Percentiles rank a stretch among this genome's conserved stretches.
Evolutionary conservation across 768 basidiomycete species (phyloP).

Genomic region (Coprinopsis sp.): DNA sequence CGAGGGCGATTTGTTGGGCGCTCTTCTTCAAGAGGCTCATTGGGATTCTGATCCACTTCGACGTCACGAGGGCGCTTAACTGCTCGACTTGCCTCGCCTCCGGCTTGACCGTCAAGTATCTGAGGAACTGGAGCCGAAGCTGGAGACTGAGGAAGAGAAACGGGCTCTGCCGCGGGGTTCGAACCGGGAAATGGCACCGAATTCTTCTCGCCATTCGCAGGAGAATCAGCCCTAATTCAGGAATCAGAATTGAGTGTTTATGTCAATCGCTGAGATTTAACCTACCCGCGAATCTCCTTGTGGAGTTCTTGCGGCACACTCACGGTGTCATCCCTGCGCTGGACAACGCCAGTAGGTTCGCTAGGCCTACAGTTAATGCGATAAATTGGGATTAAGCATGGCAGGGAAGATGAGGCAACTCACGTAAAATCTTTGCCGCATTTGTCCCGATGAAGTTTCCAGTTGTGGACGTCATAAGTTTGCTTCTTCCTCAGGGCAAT

Average conservation of each 20-base stretch:
- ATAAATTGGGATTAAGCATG: neutral
- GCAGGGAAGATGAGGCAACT: slow-evolving; percentile 15
- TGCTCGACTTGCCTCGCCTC: slow-evolving; percentile 17
- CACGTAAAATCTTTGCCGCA: slow-evolving; percentile 42
- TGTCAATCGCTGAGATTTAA: no score
- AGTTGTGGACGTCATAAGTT: slow-evolving; percentile 44
- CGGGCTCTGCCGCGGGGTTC: no score
- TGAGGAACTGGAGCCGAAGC: slow-evolving; percentile 25
- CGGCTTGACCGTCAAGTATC: slow-evolving; percentile 34
- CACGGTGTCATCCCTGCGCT: slow-evolving; percentile 56
- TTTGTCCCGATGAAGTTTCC: slow-evolving; percentile 47
- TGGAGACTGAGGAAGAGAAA: slow-evolving; percentile 13
- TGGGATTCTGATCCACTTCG: no score
- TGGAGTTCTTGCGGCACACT: slow-evolving; percentile 68
- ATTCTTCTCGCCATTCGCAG: no score
- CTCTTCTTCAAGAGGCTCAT: slow-evolving; percentile 27
- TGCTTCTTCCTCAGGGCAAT: slow-evolving; percentile 42
- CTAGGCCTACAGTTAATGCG: slow-evolving; percentile 42
- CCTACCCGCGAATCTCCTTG: slow-evolving; percentile 34
- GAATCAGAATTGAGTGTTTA: no score
- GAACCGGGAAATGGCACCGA: no score
- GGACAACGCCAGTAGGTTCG: slow-evolving; percentile 55
- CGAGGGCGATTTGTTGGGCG: slow-evolving; percentile 51
- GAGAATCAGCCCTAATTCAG: no score
- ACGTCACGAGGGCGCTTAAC: slow-evolving; percentile 41